Conservation (phyloP, 2,329 filamentous ascomycete species). For the Chaetothyriales sp. region DNA sequence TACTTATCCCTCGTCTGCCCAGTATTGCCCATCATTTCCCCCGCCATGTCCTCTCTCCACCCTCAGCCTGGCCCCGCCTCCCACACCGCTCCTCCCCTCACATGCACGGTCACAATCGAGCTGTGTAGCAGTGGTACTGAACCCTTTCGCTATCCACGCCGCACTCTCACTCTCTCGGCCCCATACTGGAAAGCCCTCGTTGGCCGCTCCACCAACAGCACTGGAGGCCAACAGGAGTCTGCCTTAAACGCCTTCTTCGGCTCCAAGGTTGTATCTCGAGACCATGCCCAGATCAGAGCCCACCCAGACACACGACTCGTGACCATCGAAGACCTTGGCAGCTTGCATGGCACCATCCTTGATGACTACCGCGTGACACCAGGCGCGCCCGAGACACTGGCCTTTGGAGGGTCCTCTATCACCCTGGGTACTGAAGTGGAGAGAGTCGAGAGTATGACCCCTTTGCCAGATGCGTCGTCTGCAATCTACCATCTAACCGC, state of each 20-base stretch:
- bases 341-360: conserved; percentile 48
- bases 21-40: too few relatives aligned
- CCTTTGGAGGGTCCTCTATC: conserved; percentile 25
- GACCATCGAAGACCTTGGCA: conserved; percentile 39
- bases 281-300: conserved; percentile 27
- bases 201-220: conserved; percentile 29
- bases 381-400: conserved; percentile 17
- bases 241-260: conserved; percentile 31
- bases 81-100: background rate
- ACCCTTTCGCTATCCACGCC: conserved; percentile 4
- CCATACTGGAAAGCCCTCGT: conserved; percentile 21
- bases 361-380: conserved; percentile 32
- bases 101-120: background rate
- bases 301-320: conserved; percentile 20
- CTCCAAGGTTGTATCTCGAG: conserved; percentile 33
- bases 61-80: background rate
- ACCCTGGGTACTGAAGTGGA: conserved; percentile 36
- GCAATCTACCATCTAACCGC: background rate
- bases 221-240: conserved; percentile 22
- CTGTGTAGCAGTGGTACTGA: background rate
- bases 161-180: conserved; percentile 22
- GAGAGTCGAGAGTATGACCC: conserved; percentile 24
- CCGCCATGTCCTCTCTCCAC: background rate
- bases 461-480: too few relatives aligned
- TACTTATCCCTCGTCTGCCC: background rate